Evolutionary conservation across 345 rosid genomes (phyloP), one percentile per base, ranked within the genome.

Genomic region (Fremontodendron californicum): DNA sequence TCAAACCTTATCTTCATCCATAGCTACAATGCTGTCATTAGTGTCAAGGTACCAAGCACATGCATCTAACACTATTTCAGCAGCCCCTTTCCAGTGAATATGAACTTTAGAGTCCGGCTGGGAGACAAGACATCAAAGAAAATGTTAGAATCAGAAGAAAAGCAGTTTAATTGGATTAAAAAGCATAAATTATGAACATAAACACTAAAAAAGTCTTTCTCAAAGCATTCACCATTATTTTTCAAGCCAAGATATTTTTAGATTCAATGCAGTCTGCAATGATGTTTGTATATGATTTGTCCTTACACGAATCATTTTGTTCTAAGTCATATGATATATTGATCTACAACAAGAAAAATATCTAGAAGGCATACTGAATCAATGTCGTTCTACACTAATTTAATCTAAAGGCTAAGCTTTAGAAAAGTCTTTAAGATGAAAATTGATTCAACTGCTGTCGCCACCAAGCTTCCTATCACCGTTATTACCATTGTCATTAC

Each of bases 51-150:
- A 96, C 60, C 75, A 67, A 18, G 94, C 80, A 79, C 99, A 96
- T 40, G 93, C 91, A 57, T 88, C 85, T 81, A 96, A 84, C 76
- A 93, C 91, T 81, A 96, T 91, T 89, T 96, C 99, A 18, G 99
- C 99, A 61, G 97, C 99, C 15, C 99, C 99, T 87, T 96, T 96
- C 99, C 98, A 96, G 80, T 96, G 91, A 87, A 96, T 85, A 74
- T 66, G 92, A 78, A 96, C 93, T 79, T 85, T 77, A 31, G 89
- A 87, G 82, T 90, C 89, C 27, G 86, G 57, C 99, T 94, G 87
- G 77, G 67, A 73, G 10, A 48, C 33, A 74, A 45, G 46, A 5
- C 6, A 62, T 25, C 33, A 74, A 52, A 66, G 15, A 58, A 45
- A 31, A 18, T 27, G 1, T 16, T 48, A 40, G 51, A 23, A 74